These are phyloP conservation scores for Metroxylon sagu DNA, from an alignment of 176 grass and related monocot genomes.

Conservation along the genomic window DNA sequence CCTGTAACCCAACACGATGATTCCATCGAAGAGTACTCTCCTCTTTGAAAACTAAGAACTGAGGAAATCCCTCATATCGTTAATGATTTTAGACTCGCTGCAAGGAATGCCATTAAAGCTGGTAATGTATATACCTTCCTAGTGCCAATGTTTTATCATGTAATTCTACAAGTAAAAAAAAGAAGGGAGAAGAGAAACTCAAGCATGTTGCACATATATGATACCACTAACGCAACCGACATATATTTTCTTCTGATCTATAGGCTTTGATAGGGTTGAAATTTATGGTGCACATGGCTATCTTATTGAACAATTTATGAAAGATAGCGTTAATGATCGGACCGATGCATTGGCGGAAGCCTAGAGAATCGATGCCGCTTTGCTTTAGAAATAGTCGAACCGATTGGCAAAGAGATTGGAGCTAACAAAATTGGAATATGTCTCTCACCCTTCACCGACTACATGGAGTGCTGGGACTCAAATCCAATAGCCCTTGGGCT, in stretches of 20 bases:
- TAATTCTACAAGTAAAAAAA: background rate
- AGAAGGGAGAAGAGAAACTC: background rate
- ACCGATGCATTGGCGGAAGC: slow-evolving; percentile 30
- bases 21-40: slow-evolving; percentile 10
- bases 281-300: slow-evolving; percentile 45
- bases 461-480: slow-evolving; percentile 29
- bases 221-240: background rate
- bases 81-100: slow-evolving; percentile 44
- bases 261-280: slow-evolving; percentile 52
- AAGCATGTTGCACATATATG: background rate
- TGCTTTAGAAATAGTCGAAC: slow-evolving; percentile 34
- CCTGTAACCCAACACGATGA: slow-evolving; percentile 8
- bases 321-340: slow-evolving; percentile 43
- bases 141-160: background rate
- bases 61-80: slow-evolving; percentile 34
- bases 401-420: slow-evolving; percentile 25
- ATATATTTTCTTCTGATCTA: background rate
- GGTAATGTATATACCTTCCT: slow-evolving; percentile 16
- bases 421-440: slow-evolving; percentile 9
- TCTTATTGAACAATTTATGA: slow-evolving; percentile 54
- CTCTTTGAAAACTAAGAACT: slow-evolving; percentile 13
- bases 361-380: slow-evolving; percentile 36
- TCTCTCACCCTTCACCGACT: slow-evolving; percentile 34
- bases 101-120: slow-evolving; percentile 49
- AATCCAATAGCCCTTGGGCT: slow-evolving; percentile 22